These are phyloP conservation scores for Theileria sp. DNA, from an alignment of 169 alveolate species.

Conservation along the genomic window DNA sequence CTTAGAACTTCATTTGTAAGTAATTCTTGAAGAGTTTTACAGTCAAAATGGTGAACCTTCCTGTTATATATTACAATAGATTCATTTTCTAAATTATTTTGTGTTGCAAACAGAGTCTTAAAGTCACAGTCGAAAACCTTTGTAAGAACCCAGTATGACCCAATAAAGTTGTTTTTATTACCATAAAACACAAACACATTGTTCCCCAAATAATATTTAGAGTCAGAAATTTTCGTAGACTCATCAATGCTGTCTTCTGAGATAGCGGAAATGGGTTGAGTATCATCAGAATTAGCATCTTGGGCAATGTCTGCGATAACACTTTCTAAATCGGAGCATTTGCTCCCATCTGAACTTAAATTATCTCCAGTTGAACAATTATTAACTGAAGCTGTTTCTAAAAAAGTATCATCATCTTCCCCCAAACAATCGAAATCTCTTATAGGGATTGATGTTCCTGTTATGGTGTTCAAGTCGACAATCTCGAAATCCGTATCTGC, in stretches of 20 bases:
- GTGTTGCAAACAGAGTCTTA: neutral
- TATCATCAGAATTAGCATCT: conserved; percentile 43
- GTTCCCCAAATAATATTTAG: conserved; percentile 4
- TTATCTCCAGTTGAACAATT: neutral
- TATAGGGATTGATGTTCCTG: neutral
- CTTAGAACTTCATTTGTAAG: conserved; percentile 2
- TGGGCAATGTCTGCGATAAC: neutral
- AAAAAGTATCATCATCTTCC: conserved; percentile 7
- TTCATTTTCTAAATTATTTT: conserved; percentile 2
- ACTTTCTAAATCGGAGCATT: neutral
- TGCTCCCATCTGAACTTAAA: neutral
- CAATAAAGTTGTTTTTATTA: neutral
- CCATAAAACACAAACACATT: conserved; percentile 21
- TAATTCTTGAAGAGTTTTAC: conserved; percentile 18
- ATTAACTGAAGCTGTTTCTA: neutral
- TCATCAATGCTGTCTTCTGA: neutral
- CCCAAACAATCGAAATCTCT: neutral
- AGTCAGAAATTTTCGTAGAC: neutral
- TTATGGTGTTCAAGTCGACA: neutral
- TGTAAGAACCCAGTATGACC: conserved; percentile 11
- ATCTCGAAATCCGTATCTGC: neutral
- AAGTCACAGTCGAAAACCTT: conserved; percentile 16
- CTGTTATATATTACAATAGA: conserved; percentile 31
- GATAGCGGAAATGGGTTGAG: conserved; percentile 8
- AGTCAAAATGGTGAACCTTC: conserved; percentile 44